Conservation (phyloP, 306 rosid species). For the Medicago ruthenica region DNA sequence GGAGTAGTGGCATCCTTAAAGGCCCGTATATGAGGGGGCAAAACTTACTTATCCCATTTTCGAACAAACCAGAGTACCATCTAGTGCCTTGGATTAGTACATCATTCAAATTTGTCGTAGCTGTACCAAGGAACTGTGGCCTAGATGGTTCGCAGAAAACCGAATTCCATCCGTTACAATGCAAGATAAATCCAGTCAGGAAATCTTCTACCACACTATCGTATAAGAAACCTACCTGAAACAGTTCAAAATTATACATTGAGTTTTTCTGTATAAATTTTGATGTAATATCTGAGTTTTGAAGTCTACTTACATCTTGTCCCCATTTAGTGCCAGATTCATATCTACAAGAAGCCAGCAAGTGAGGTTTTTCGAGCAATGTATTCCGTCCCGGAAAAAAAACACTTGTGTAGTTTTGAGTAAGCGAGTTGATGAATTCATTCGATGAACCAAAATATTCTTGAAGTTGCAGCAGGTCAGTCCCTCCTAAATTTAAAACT, state of each 20-base stretch:
- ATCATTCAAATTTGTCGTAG: constrained; percentile 62
- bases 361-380: constrained; percentile 45
- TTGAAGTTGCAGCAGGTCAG: constrained; percentile 47
- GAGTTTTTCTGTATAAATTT: constrained; percentile 17
- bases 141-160: constrained; percentile 59
- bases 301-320: constrained; percentile 50
- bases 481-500: constrained; percentile 43
- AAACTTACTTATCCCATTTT: constrained; percentile 59
- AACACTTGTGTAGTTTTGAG: constrained; percentile 35
- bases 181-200: constrained; percentile 63
- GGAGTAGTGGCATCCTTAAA: constrained; percentile 50
- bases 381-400: background rate
- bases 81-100: constrained; percentile 65
- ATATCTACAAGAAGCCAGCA: constrained; percentile 64
- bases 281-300: background rate
- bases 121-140: constrained; percentile 73
- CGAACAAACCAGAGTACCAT: constrained; percentile 68
- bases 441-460: constrained; percentile 60
- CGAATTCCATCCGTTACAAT: constrained; percentile 75
- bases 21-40: constrained; percentile 64
- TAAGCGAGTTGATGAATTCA: constrained; percentile 59
- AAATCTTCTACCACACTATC: constrained; percentile 63
- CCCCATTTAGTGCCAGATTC: constrained; percentile 73
- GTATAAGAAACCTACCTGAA: constrained; percentile 74
- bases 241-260: constrained; percentile 2